Evolutionary conservation across 83 land plant species (phyloP), one percentile per base, ranked within the genome.

Genomic region (Thuja plicata): DNA sequence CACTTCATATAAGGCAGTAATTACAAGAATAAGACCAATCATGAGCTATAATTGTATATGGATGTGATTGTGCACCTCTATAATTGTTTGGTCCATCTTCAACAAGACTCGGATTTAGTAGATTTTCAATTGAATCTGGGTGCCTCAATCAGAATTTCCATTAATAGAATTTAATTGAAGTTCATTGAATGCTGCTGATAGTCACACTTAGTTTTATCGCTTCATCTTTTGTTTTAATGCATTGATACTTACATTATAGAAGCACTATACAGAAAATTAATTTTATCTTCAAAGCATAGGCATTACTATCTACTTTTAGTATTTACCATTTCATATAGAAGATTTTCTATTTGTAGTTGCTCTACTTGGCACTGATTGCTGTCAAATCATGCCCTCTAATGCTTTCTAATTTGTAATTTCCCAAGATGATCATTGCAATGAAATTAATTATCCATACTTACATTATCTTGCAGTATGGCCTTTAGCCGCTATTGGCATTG

Each of bases 401-500:
- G 48, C 55, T 34, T 46, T 27, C 5, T 83, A 27, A 83, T 46
- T 48, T 27, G 48, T 46, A n/a, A 43, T 83, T n/a, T 2, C 13
- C n/a, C 85, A 2, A 48, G 16, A 46, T 46, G 54, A 21, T 83
- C 40, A 41, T 41, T 80, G 41, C 48, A 41, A 24, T 80, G 3
- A 83, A 83, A 46, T 12, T 46, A 48, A 13, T 12, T 45, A n/a
- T 46, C 54, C 48, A n/a, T 46, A 55, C 16, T 86, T 12, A 76
- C 19, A 11, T 60, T 37, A 37, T 86, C 48, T 86, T 90, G n/a
- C 95, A 98, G 99, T 95, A 40, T 97, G 94, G 96, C 99, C 99
- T 66, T 91, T 98, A 71, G 91, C 95, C 87, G 96, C 95, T 52
- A 84, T 98, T 77, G 98, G 98, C 54, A 89, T 98, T 73, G 99